phyloP scores from a whole-genome alignment of 768 basidiomycete genomes.

The Pilatotrama ljubarskyi region DNA sequence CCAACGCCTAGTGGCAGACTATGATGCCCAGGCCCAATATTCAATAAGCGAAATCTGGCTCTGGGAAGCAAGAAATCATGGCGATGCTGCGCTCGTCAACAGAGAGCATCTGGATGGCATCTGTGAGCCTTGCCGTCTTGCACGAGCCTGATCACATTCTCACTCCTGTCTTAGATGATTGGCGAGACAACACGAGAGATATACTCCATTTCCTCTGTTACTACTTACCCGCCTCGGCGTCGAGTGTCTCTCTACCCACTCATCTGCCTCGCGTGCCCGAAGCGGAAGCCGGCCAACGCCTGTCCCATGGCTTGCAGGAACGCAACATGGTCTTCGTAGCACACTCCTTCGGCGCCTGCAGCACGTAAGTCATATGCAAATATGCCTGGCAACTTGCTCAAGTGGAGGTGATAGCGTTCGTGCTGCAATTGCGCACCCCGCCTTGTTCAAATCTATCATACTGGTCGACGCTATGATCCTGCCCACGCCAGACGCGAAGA shows the following conservation, averaged over 20 bases:
- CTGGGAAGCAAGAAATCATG: conserved; percentile 84
- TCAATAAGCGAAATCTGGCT: conserved; percentile 75
- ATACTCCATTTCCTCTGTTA: conserved; percentile 71
- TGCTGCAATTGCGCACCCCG: conserved; percentile 62
- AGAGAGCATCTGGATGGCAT: conserved; percentile 51
- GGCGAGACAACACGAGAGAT: conserved; percentile 77
- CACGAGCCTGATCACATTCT: not conserved
- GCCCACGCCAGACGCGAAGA: not conserved
- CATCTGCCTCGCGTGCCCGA: conserved; percentile 52
- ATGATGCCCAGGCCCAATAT: conserved; percentile 25
- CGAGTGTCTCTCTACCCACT: conserved; percentile 42
- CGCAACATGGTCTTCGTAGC: conserved; percentile 71
- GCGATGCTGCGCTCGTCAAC: conserved; percentile 81
- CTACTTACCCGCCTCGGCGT: conserved; percentile 54
- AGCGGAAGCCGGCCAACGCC: conserved; percentile 43
- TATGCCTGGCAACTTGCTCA: not conserved
- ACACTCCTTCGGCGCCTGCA: conserved; percentile 84
- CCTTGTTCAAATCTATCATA: conserved; percentile 68
- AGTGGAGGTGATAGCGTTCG: conserved; percentile 46
- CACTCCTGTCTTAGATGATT: conserved; percentile 55
- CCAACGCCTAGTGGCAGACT: conserved; percentile 48
- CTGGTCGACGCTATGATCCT: conserved; percentile 78
- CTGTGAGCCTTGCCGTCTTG: conserved; percentile 44
- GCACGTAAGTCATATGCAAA: conserved; percentile 50
- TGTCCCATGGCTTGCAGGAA: conserved; percentile 45